These are phyloP conservation scores for Alnus glutinosa DNA, from an alignment of 306 rosid genomes.

Conservation along the genomic window DNA sequence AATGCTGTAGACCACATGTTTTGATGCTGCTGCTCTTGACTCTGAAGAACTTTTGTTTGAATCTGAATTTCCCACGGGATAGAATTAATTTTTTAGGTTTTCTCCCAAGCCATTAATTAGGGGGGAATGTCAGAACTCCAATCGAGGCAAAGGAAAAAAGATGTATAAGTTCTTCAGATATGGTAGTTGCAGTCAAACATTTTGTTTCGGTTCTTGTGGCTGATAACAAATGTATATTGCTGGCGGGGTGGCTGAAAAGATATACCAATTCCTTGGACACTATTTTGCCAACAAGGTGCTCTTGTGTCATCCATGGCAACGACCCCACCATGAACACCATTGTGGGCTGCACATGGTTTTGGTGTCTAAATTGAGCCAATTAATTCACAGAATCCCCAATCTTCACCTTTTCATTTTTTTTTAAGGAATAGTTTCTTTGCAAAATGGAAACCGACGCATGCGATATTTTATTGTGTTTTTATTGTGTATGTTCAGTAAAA, in stretches of 20 bases:
- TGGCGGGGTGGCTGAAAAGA: background rate
- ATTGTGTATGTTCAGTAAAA: no score
- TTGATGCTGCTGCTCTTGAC: background rate
- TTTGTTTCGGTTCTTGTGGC: background rate
- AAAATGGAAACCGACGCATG: no score
- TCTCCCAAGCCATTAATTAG: background rate
- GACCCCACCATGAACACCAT: background rate
- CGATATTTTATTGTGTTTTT: no score
- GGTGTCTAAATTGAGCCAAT: background rate
- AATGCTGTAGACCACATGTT: background rate
- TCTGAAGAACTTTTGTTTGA: background rate
- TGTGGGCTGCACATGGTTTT: constrained; percentile 4
- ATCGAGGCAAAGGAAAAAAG: background rate
- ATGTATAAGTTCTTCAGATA: background rate
- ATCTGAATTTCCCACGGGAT: background rate
- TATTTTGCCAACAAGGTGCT: constrained; percentile 1
- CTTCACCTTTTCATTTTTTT: no score
- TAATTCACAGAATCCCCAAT: background rate
- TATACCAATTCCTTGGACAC: background rate
- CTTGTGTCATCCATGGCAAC: background rate
- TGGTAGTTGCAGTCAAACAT: background rate
- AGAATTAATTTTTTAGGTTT: no score
- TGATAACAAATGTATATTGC: background rate
- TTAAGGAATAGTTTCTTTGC: no score
- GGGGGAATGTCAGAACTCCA: background rate